Base-by-base conservation (phyloP, 78 protist genomes). In the Dictyostelium citrinum region DNA sequence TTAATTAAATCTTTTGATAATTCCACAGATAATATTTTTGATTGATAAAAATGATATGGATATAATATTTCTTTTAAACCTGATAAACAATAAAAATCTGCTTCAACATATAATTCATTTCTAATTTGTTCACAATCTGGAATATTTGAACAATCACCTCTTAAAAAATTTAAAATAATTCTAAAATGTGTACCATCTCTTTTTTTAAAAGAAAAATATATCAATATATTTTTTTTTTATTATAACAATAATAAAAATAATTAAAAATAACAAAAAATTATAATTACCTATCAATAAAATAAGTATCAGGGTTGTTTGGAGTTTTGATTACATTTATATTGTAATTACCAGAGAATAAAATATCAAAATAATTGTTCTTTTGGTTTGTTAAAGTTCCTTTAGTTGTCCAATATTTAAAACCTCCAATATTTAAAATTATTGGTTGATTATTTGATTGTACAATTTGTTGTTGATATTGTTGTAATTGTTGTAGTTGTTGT, bases 141-240 rank as follows among this genome's bases (percentile, higher is more conserved):
- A 41, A 45, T 10, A 33, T 31, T 61, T 6, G 17, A n/a, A n/a
- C 37, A 20, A 22, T 55, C 86, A 61, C 71, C 86, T 61, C 86
- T 27, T n/a, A 81, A 27, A 55, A 37, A 81, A 60, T 81, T 81
- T 27, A 81, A 24, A 3, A 81, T 61, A 39, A 51, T 51, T 61
- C 86, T 81, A 43, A 81, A 81, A 61, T 81, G 86, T 24, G 61
- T 61, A 39, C 77, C 85, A 81, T 81, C 85, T 61, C 85, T 79
- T 24, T 24, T 29, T 29, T 24, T 49, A 49, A 14, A 49, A 49
- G 29, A 67, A 27, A 67, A 27, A 67, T 29, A n/a, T n/a, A n/a
- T n/a, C n/a, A n/a, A n/a, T n/a, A n/a, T n/a, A n/a, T n/a, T n/a
- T n/a, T n/a, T n/a, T n/a, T n/a, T n/a, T n/a, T n/a, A n/a, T n/a